Base-by-base conservation (phyloP, 208 protist genomes). In the Leishmania amazonensis region DNA sequence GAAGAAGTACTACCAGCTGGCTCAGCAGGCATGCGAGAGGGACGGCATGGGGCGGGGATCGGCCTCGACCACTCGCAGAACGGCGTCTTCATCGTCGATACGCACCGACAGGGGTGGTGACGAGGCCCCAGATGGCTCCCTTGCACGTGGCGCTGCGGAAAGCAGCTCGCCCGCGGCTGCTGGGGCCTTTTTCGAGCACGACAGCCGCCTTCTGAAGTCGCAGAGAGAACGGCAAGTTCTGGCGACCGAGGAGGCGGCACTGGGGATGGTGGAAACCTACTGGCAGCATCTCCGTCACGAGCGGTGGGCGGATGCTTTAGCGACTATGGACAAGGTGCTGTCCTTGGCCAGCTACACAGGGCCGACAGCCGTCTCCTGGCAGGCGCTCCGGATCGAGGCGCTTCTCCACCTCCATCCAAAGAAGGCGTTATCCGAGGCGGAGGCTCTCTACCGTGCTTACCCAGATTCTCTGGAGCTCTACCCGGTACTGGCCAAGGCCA, bases 401-500 rank as follows among this genome's bases (percentile, higher is more conserved):
- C 70, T 91, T 51, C 77, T 96, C 11, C 86, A 90, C 81, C 64
- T 85, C 8, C 87, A 93, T 28, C 76, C 91, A 19, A 84, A 85
- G 74, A 70, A 81, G 49, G 86, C 89, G 40, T 57, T 90, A 77
- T 72, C 88, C 9, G 67, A 88, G 76, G 81, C 90, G 13, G 90
- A 89, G 67, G 40, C 75, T 51, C 85, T 96, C 49, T 76, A 88
- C 40, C 45, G 81, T 53, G 40, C 49, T 15, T 83, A 91, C 76
- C 83, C 85, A 4, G 75, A 83, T 8, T 88, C 76, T 64, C 60
- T 89, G n/a, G 92, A 95, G 54, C 80, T 94, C 19, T 70, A 91
- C 60, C 89, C 87, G 71, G 74, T 96, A 6, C 87, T 93, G 31
- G 88, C 91, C 76, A 96, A 96, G 81, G 86, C 87, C 42, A 58